Evolutionary conservation across 495 filamentous ascomycete genomes (phyloP).

Genomic region (Lepraria neglecta): DNA sequence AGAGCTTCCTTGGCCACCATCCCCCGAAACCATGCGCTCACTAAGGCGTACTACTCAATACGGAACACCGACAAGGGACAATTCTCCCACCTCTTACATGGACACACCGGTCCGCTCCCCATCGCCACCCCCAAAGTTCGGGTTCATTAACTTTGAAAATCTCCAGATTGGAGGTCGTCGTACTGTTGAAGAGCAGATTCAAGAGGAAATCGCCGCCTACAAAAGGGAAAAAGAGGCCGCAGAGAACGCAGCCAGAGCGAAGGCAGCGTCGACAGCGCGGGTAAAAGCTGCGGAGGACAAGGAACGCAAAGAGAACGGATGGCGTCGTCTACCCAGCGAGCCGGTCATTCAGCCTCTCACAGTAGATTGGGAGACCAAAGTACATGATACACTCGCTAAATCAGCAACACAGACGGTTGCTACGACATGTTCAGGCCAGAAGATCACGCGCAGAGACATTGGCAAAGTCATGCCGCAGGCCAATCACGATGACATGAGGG

Average conservation of each 20-base stretch:
- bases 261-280: constrained; percentile 26
- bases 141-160: neutral
- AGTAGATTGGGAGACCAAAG: constrained; percentile 39
- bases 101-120: no score
- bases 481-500: constrained; percentile 29
- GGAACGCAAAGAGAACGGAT: constrained; percentile 19
- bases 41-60: no score
- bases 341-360: constrained; percentile 40
- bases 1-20: no score
- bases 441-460: constrained; percentile 57
- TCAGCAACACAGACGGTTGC: constrained; percentile 32
- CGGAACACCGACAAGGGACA: no score
- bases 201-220: constrained; percentile 6
- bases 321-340: constrained; percentile 26
- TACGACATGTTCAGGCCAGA: constrained; percentile 47
- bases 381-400: constrained; percentile 29
- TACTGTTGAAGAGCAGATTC: neutral
- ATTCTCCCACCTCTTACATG: neutral
- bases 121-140: neutral
- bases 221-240: constrained; percentile 14
- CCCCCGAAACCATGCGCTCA: no score
- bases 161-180: neutral
- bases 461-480: constrained; percentile 40
- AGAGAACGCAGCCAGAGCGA: constrained; percentile 17
- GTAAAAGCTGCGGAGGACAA: constrained; percentile 14